Conservation (phyloP, 371 early-diverging fungal species). For the Basidiobolus meristosporus region DNA sequence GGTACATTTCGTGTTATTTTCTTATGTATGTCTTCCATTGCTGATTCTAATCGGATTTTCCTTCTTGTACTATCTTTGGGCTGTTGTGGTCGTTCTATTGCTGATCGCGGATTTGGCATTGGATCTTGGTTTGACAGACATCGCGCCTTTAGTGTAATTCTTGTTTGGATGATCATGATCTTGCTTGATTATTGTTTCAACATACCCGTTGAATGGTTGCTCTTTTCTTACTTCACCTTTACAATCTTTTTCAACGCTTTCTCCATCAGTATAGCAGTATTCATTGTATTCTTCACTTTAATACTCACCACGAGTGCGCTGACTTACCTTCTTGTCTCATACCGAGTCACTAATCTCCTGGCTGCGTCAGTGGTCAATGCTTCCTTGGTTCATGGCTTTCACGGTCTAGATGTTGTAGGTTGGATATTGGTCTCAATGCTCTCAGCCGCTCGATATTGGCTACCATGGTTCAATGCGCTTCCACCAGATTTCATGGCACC, state of each 20-base stretch:
- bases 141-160: neutral
- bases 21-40: too few relatives aligned
- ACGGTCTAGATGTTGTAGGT: slow-evolving; percentile 19
- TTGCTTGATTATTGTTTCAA: slow-evolving; percentile 7
- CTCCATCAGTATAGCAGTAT: slow-evolving; percentile 15
- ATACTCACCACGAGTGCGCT: slow-evolving; percentile 15
- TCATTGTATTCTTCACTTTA: slow-evolving; percentile 13
- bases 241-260: slow-evolving; percentile 17
- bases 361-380: slow-evolving; percentile 20
- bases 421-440: slow-evolving; percentile 13
- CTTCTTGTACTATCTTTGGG: too few relatives aligned
- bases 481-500: slow-evolving; percentile 10
- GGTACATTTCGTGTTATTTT: too few relatives aligned
- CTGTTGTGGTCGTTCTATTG: too few relatives aligned
- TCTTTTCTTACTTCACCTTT: slow-evolving; percentile 20
- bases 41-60: too few relatives aligned
- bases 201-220: slow-evolving; percentile 26
- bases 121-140: neutral
- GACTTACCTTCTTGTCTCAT: slow-evolving; percentile 14
- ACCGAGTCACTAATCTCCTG: slow-evolving; percentile 14
- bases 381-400: slow-evolving; percentile 20
- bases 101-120: too few relatives aligned
- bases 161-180: neutral
- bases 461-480: slow-evolving; percentile 7
- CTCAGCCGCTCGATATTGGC: slow-evolving; percentile 10